Conservation (phyloP, 2,329 filamentous ascomycete genomes). For the Neoascochyta sp. region DNA sequence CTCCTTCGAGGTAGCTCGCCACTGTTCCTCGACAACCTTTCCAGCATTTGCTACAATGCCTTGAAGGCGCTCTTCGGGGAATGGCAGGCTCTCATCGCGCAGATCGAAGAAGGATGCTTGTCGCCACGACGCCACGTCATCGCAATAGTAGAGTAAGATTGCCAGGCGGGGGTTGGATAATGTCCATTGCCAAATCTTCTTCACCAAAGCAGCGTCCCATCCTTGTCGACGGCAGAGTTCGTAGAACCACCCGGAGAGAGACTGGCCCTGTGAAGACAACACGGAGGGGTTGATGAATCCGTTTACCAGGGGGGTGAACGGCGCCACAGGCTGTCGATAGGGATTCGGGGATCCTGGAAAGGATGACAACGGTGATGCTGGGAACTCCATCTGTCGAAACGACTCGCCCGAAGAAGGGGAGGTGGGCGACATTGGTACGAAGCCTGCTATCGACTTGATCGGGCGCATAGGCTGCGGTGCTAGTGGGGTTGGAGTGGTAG, state of each 20-base stretch:
- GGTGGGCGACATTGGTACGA: slow-evolving; percentile 34
- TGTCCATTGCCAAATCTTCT: slow-evolving; percentile 42
- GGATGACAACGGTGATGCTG: slow-evolving; percentile 22
- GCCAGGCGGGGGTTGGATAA: slow-evolving; percentile 39
- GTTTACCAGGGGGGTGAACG: slow-evolving; percentile 32
- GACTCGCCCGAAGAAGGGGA: slow-evolving; percentile 27
- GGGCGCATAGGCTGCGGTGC: slow-evolving; percentile 38
- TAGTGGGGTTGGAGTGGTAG: slow-evolving; percentile 35
- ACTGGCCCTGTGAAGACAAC: slow-evolving; percentile 36
- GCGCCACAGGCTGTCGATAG: slow-evolving; percentile 28
- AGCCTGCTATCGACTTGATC: slow-evolving; percentile 31
- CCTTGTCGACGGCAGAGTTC: slow-evolving; percentile 35
- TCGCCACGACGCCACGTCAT: slow-evolving; percentile 39
- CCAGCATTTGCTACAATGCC: slow-evolving; percentile 38
- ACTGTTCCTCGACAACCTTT: slow-evolving; percentile 40
- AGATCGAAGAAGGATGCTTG: slow-evolving; percentile 39
- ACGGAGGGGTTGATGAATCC: slow-evolving; percentile 37
- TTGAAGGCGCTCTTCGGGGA: slow-evolving; percentile 35
- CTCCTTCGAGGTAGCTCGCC: slow-evolving; percentile 41
- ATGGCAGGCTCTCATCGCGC: slow-evolving; percentile 38
- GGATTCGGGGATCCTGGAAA: slow-evolving; percentile 35
- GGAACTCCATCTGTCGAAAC: slow-evolving; percentile 28
- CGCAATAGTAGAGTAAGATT: slow-evolving; percentile 38
- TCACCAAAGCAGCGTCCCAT: slow-evolving; percentile 32
- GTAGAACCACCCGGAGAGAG: slow-evolving; percentile 37